These are phyloP conservation scores for Uncinocarpus reesii DNA, from an alignment of 2,329 filamentous ascomycete species.

Conservation along the genomic window DNA sequence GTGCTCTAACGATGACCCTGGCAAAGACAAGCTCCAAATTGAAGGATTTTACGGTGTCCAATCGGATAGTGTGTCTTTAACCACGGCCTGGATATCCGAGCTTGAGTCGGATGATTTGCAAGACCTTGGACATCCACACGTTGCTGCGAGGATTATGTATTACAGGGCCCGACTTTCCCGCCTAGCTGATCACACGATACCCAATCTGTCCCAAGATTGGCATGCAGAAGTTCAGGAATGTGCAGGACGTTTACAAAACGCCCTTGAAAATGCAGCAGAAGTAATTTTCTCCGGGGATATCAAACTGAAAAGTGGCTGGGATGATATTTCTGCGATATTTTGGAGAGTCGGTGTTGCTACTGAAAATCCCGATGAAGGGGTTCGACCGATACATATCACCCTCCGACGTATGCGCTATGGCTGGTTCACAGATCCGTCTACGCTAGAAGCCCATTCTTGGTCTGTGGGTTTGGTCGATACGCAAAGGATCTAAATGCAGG, in stretches of 20 bases:
- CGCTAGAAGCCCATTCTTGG: constrained; percentile 1
- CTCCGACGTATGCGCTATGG: not conserved
- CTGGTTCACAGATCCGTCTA: not conserved
- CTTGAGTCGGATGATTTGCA: not conserved
- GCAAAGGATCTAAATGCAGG: not conserved
- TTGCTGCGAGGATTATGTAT: not conserved
- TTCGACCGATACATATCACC: not conserved
- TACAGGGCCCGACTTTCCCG: constrained; percentile 4
- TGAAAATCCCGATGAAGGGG: not conserved
- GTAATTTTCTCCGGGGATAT: not conserved
- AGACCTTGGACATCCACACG: not conserved
- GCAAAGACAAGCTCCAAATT: not conserved
- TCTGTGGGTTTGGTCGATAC: not conserved
- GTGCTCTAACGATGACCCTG: not conserved
- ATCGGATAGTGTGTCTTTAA: not conserved
- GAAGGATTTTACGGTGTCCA: not conserved
- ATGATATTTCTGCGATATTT: not conserved
- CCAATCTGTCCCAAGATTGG: not conserved
- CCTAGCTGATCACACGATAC: not conserved
- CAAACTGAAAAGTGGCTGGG: not conserved
- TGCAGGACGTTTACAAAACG: not conserved
- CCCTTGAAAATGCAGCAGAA: not conserved
- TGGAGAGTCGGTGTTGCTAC: not conserved
- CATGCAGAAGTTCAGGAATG: not conserved
- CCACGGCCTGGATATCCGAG: not conserved